These are phyloP conservation scores for Phytophthora colocasiae DNA, from an alignment of 352 stramenopile genomes.

Conservation along the genomic window DNA sequence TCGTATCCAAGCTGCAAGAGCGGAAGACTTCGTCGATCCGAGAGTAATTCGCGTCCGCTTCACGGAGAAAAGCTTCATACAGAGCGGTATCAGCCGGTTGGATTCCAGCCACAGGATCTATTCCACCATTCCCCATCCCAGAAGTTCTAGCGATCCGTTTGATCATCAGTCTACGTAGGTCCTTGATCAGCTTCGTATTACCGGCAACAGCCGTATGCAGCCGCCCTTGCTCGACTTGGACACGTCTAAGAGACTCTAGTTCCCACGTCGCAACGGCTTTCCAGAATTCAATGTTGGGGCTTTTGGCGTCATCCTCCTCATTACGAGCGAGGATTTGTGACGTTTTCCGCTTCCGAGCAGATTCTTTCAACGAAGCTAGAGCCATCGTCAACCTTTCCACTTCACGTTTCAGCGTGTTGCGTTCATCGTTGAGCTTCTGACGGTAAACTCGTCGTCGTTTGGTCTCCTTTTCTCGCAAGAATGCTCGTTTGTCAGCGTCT, in stretches of 20 bases:
- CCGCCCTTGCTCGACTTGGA: conserved; percentile 4
- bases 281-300: background rate
- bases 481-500: no score
- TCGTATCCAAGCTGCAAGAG: background rate
- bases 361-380: no score
- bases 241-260: conserved; percentile 1
- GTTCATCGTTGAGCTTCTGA: conserved; percentile 8
- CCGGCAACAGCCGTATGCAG: background rate
- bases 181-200: conserved; percentile 7
- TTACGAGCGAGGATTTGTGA: background rate
- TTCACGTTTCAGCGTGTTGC: background rate
- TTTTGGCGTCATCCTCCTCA: background rate
- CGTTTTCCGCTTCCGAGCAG: background rate
- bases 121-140: background rate
- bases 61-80: conserved; percentile 1
- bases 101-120: background rate
- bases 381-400: background rate
- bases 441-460: conserved; percentile 11
- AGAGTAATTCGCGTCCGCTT: conserved; percentile 19
- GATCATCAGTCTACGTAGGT: conserved; percentile 5
- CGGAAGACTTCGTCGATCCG: conserved; percentile 18
- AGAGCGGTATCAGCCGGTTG: background rate
- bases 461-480: conserved; percentile 3
- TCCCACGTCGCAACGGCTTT: conserved; percentile 7
- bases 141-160: background rate